These are phyloP conservation scores for Lantana camara DNA, from an alignment of 257 asterid genomes.

Conservation along the genomic window DNA sequence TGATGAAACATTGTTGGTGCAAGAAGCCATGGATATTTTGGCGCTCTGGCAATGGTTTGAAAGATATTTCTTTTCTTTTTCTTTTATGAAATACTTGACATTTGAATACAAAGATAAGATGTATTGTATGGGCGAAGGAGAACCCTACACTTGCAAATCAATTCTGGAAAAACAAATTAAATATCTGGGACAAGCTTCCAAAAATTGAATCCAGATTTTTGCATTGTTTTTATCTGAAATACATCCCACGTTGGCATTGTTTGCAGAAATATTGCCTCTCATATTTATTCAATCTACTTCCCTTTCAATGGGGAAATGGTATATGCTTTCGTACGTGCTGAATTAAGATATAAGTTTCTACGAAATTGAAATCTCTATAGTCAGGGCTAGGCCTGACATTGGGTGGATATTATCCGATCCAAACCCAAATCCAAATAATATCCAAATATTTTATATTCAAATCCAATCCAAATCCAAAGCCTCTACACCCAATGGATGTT, in stretches of 20 bases:
- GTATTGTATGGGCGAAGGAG: conserved; percentile 35
- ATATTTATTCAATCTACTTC: neutral
- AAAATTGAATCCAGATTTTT: conserved; percentile 46
- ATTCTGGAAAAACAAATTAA: conserved; percentile 25
- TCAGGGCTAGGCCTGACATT: too few species aligned
- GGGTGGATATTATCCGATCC: too few species aligned
- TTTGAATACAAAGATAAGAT: conserved; percentile 55
- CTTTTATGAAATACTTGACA: neutral
- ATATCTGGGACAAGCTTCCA: conserved; percentile 64
- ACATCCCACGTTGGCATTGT: conserved; percentile 24
- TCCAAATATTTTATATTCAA: too few species aligned
- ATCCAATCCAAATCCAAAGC: too few species aligned
- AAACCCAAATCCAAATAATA: too few species aligned
- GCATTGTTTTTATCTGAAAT: conserved; percentile 40
- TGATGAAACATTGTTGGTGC: conserved; percentile 28
- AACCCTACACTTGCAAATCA: conserved; percentile 38
- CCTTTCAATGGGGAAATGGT: neutral
- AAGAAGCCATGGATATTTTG: conserved; percentile 44
- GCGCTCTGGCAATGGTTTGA: conserved; percentile 16
- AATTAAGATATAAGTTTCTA: neutral
- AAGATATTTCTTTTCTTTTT: neutral
- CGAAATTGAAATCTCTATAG: too few species aligned
- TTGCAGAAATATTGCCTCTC: conserved; percentile 14
- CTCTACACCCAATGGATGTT: too few species aligned
- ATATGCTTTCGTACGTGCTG: conserved; percentile 16